Base-by-base conservation (phyloP, 1,139 yeast genomes). In the Blastobotrys petasosporus region DNA sequence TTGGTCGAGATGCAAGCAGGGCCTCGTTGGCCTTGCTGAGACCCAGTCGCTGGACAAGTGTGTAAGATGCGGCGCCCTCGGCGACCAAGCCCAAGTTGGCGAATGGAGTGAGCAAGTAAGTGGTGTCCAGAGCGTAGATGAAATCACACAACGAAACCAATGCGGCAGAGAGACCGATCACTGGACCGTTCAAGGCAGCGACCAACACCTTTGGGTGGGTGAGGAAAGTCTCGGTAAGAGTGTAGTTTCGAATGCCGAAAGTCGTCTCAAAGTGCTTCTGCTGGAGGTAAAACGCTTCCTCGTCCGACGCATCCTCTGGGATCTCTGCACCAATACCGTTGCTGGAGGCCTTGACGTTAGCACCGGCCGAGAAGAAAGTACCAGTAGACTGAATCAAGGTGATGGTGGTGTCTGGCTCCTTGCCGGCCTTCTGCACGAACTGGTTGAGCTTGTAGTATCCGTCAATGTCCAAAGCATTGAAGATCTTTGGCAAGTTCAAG, bases 111-210 rank as follows among this genome's bases (percentile, higher is more conserved):
- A 82, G 73, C 50, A 84, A 54, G 63, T 71, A 84, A 44, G 82
- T 76, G 49, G 78, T 70, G 48, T 77, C 80, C 53, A 82, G 79
- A 17, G 83, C 84, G 59, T 85, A 85, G 30, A 87, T 73, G 55
- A 87, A 73, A 64, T 87, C 97, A 63, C 86, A 80, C 50, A 84
- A 70, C 20, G 84, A 77, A 28, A 86, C 82, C 45, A 87, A 66
- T 0, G 90, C 88, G 3, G 94, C 80, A 37, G 81, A 70, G 51
- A 87, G 73, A 0, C 97, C 97, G 53, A 87, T 77, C 10, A 80
- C 95, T 0, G 96, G 95, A 1, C 97, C 96, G 58, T 87, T 87
- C 50, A 87, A 71, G 10, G 92, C 90, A 34, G 80, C 79, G 23
- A 82, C 82, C 44, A 87, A 69, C 4, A 86, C 73, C 64, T 87